A percentile compares a stretch with the other conserved stretches of the same genome.
Evolutionary conservation across 2,329 filamentous ascomycete genomes (phyloP).

Genomic region (Bipolaris zeicola): DNA sequence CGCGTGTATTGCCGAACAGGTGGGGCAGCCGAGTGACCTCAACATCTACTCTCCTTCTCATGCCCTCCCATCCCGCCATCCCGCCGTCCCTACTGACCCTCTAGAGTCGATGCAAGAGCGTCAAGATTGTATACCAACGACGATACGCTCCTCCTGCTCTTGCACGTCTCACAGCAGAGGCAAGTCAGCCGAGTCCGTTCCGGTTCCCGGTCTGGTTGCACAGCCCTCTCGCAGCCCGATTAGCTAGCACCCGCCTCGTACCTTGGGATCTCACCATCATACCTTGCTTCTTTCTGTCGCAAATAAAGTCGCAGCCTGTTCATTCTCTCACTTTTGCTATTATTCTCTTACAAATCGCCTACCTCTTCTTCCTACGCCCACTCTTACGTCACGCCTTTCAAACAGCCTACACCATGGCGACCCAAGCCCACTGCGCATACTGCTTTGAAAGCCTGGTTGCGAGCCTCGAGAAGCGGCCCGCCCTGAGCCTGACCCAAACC

Average conservation of each 20-base stretch:
- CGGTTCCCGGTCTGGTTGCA: slow-evolving; percentile 11
- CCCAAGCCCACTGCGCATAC: slow-evolving; percentile 82
- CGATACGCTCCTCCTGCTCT: slow-evolving; percentile 34
- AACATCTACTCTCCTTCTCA: slow-evolving; percentile 2
- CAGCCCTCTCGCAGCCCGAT: slow-evolving; percentile 13
- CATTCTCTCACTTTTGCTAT: neutral
- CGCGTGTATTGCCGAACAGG: slow-evolving; percentile 16
- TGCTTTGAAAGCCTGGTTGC: slow-evolving; percentile 89
- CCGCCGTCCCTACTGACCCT: slow-evolving; percentile 14
- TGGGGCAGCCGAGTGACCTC: slow-evolving; percentile 25
- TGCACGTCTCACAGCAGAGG: slow-evolving; percentile 31
- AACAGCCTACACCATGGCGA: slow-evolving; percentile 68
- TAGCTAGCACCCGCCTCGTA: slow-evolving; percentile 9
- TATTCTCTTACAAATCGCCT: neutral
- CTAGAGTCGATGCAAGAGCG: slow-evolving; percentile 36
- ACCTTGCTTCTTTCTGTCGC: slow-evolving; percentile 1
- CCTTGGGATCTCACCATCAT: slow-evolving; percentile 19
- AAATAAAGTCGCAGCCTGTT: neutral
- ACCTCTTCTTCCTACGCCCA: neutral
- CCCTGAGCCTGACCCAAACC: slow-evolving; percentile 70
- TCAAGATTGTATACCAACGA: slow-evolving; percentile 8
- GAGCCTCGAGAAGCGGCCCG: slow-evolving; percentile 70
- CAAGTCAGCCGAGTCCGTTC: slow-evolving; percentile 13
- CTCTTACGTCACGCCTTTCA: neutral
- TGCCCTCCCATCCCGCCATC: neutral